Base-by-base conservation (phyloP, 129 eudicot genomes). In the Flaveria robusta region DNA sequence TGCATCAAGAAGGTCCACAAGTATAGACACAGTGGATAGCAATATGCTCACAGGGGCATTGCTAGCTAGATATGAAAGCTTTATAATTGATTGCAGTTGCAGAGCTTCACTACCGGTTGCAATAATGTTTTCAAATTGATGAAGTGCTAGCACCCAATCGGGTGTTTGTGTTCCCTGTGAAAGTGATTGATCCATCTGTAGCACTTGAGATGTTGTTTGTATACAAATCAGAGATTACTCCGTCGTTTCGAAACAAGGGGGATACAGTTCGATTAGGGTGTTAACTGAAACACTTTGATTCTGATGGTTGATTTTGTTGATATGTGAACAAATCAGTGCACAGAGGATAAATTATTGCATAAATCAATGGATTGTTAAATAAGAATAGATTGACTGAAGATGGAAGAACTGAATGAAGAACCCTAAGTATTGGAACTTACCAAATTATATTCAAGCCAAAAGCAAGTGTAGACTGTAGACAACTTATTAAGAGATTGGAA, bases 11-110 rank as follows among this genome's bases (percentile, higher is more conserved):
- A 83, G 92, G 51, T 74, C 75, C 8, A 77, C 75, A 70, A 90
- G 47, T 46, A 85, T 77, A 13, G 93, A 91, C 49, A 90, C 81
- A 2, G 87, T 76, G 70, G 31, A 79, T 20, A 8, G 67, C 50
- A 90, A 68, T 42, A 86, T 71, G 60, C 71, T 69, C 56, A 86
- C 88, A 16, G 96, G 96, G 24, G 83, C 90, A 69, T 31, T 50
- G 71, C 45, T 76, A 11, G 79, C 82, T 52, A 84, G 27, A 24
- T 29, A 72, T 0, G 90, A 84, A 39, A 87, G 89, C 75, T 87
- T 90, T 8, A 68, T 20, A 37, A 81, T 78, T 34, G 86, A 78
- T 51, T 73, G 68, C 34, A 87, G 50, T 66, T 72, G 72, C 34
- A 72, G 56, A 46, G 65, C 41, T 50, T 83, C 92, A 46, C 27